Percentiles rank a stretch among this genome's conserved stretches.
phyloP scores from a whole-genome alignment of 495 filamentous ascomycete genomes.

The Apodospora peruviana region DNA sequence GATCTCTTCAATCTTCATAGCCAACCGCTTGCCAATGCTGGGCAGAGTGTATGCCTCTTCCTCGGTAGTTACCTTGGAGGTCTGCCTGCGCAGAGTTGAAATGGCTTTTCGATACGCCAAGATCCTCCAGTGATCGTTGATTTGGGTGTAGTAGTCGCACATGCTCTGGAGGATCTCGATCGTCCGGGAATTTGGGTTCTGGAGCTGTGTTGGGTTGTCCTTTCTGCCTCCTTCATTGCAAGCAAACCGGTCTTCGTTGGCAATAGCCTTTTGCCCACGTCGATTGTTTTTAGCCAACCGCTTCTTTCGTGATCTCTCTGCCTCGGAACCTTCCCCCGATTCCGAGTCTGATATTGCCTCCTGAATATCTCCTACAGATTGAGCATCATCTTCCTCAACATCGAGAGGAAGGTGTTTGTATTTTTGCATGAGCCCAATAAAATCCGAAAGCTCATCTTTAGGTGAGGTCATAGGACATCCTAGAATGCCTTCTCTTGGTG shows the following conservation, averaged over 20 bases:
- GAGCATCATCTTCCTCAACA: constrained; percentile 25
- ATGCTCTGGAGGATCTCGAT: constrained; percentile 78
- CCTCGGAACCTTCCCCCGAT: constrained; percentile 13
- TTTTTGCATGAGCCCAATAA: constrained; percentile 26
- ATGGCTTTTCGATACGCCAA: constrained; percentile 79
- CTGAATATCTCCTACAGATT: constrained; percentile 12
- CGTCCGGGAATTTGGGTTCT: constrained; percentile 63
- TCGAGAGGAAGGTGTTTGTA: constrained; percentile 36
- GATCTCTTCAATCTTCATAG: constrained; percentile 90
- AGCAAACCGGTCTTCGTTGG: constrained; percentile 36
- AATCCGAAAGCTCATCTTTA: constrained; percentile 28
- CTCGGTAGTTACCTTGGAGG: constrained; percentile 57
- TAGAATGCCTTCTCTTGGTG: too few relatives aligned
- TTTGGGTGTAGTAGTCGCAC: constrained; percentile 72
- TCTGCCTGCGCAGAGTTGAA: constrained; percentile 61
- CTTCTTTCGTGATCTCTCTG: constrained; percentile 19
- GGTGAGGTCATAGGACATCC: neutral
- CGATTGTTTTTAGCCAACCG: constrained; percentile 1
- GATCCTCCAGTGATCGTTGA: constrained; percentile 73
- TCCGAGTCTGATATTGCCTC: constrained; percentile 12
- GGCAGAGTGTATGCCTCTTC: constrained; percentile 64
- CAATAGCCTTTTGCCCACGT: constrained; percentile 11
- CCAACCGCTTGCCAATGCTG: constrained; percentile 69
- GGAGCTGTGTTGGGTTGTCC: constrained; percentile 10
- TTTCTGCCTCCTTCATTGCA: constrained; percentile 38